phyloP scores from a whole-genome alignment of 176 grass and related monocot genomes.

The Carex parvula region DNA sequence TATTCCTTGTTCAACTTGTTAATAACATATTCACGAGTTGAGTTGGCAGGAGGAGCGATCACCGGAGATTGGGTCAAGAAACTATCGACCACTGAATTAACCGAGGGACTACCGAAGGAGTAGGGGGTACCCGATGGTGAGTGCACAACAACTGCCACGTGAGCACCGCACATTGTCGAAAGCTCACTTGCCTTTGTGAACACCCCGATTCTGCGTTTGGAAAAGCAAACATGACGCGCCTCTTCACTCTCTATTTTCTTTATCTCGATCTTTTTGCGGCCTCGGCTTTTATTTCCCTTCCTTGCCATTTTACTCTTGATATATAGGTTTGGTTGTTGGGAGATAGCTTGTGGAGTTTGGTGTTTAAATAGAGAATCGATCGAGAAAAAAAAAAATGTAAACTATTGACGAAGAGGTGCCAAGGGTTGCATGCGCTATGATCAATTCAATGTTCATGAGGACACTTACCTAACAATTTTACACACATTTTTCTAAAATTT shows the following conservation, averaged over 20 bases:
- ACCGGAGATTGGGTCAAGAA: constrained; percentile 13
- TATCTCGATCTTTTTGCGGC: constrained; percentile 55
- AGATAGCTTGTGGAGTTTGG: neutral
- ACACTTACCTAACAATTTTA: neutral
- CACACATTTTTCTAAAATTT: neutral
- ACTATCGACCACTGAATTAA: constrained; percentile 14
- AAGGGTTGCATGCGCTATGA: neutral
- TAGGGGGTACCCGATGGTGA: constrained; percentile 41
- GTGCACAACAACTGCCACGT: constrained; percentile 35
- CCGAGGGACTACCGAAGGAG: constrained; percentile 27
- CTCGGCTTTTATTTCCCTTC: constrained; percentile 30
- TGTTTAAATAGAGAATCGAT: constrained; percentile 7
- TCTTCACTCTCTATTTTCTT: constrained; percentile 44
- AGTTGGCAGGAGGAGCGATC: neutral
- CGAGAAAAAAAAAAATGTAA: neutral
- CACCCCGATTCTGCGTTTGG: constrained; percentile 41
- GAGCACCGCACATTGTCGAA: constrained; percentile 43
- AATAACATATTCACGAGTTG: neutral
- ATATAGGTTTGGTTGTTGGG: neutral
- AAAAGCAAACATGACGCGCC: constrained; percentile 56
- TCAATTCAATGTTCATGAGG: neutral
- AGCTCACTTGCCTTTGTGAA: constrained; percentile 59
- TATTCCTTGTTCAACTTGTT: constrained; percentile 18
- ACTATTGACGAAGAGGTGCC: neutral
- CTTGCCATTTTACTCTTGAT: constrained; percentile 26